Conservation (phyloP, 441 rosid species). For the Pelargonium citronellum region DNA sequence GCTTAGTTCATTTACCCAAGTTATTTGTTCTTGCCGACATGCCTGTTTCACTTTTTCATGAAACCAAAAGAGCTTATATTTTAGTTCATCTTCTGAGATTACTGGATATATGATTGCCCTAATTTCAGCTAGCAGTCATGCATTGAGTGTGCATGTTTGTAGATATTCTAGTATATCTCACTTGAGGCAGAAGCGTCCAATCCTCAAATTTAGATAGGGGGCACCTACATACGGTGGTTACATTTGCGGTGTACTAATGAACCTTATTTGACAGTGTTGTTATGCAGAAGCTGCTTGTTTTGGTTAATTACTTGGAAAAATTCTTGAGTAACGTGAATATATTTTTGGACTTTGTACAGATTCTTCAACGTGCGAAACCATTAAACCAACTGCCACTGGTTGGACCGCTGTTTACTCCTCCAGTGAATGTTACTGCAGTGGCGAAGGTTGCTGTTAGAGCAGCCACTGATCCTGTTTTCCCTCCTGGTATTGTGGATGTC, state of each 20-base stretch:
- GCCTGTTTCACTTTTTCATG: slow-evolving; percentile 1
- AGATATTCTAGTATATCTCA: background rate
- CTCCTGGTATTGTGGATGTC: slow-evolving; percentile 56
- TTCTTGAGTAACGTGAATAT: background rate
- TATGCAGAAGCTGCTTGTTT: background rate
- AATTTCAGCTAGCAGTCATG: too few species aligned
- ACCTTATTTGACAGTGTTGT: background rate
- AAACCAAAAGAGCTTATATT: background rate
- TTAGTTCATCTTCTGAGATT: background rate
- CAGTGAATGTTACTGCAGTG: slow-evolving; percentile 44
- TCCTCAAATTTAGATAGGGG: too few species aligned
- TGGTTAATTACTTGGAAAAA: background rate
- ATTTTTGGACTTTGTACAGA: slow-evolving; percentile 24
- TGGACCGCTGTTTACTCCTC: slow-evolving; percentile 60
- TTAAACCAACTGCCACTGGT: slow-evolving; percentile 50
- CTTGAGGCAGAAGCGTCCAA: too few species aligned
- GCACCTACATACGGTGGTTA: too few species aligned
- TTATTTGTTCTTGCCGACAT: slow-evolving; percentile 5
- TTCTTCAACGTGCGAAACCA: slow-evolving; percentile 55
- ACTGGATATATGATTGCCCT: background rate
- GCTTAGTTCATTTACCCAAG: background rate
- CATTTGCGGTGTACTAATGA: too few species aligned
- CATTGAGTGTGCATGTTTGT: background rate
- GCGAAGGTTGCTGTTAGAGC: slow-evolving; percentile 64
- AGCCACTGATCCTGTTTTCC: slow-evolving; percentile 56